phyloP scores from a whole-genome alignment of 768 basidiomycete species.

The Mycena indigotica region DNA sequence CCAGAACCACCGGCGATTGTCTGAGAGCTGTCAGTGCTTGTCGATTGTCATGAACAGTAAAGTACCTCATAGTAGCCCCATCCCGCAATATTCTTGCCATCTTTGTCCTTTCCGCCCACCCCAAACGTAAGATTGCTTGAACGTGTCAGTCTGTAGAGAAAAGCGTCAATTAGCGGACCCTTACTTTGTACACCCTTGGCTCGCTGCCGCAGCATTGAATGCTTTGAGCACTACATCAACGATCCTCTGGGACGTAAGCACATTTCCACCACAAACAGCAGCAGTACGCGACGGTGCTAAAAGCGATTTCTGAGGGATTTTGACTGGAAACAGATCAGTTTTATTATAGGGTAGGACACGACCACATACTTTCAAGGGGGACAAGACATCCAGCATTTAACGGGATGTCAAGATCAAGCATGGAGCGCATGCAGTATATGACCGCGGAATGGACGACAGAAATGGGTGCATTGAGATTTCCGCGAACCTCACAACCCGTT shows the following conservation, averaged over 20 bases:
- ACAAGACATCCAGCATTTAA: conserved; percentile 93
- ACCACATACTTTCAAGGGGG: conserved; percentile 68
- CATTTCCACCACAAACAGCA: conserved; percentile 93
- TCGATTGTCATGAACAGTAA: too few relatives aligned
- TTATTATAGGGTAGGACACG: neutral
- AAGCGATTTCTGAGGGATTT: conserved; percentile 76
- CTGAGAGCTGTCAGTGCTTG: conserved; percentile 38
- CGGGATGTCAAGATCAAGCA: conserved; percentile 86
- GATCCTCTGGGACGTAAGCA: conserved; percentile 88
- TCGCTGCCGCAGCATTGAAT: conserved; percentile 88
- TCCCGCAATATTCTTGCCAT: conserved; percentile 72
- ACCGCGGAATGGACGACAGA: conserved; percentile 87
- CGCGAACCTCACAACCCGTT: conserved; percentile 81
- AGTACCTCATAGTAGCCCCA: conserved; percentile 89
- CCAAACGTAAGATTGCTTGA: conserved; percentile 86
- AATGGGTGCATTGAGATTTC: conserved; percentile 83
- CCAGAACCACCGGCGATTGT: conserved; percentile 95
- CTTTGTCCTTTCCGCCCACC: conserved; percentile 80
- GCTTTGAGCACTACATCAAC: conserved; percentile 93
- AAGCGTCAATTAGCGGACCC: conserved; percentile 25
- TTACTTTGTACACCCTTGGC: conserved; percentile 92
- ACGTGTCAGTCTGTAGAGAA: conserved; percentile 4
- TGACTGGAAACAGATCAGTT: conserved; percentile 49
- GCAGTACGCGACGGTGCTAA: conserved; percentile 83
- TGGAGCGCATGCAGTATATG: conserved; percentile 86